phyloP scores from a whole-genome alignment of 2,329 filamentous ascomycete species.

The Epichloe glyceriae region DNA sequence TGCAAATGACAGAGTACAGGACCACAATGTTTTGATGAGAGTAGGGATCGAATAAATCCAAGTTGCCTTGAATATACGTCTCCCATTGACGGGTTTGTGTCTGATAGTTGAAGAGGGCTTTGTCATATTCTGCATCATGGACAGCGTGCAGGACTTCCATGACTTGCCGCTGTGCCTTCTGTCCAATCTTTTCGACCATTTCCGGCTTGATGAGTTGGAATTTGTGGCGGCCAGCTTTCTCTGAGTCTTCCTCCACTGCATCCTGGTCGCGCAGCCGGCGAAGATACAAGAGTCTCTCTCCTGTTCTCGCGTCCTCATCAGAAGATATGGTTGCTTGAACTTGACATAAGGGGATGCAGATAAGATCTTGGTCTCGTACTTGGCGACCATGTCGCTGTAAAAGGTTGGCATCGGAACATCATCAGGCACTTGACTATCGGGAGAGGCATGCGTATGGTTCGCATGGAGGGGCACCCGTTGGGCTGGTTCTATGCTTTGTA shows the following conservation, averaged over 20 bases:
- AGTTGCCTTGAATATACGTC: constrained; percentile 77
- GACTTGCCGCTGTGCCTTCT: constrained; percentile 70
- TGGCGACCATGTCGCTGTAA: constrained; percentile 89
- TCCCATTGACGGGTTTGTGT: constrained; percentile 96
- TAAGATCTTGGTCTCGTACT: constrained; percentile 83
- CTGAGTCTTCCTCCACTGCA: constrained; percentile 44
- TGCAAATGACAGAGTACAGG: constrained; percentile 86
- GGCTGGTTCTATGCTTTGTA: constrained; percentile 13
- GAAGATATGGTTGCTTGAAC: constrained; percentile 83
- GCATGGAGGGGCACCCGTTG: constrained; percentile 28
- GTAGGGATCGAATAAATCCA: constrained; percentile 85
- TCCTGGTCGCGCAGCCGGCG: constrained; percentile 72
- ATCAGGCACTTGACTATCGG: constrained; percentile 52
- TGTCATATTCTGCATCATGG: constrained; percentile 93
- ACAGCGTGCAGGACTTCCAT: constrained; percentile 91
- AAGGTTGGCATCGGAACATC: constrained; percentile 79
- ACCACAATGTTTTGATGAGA: constrained; percentile 95
- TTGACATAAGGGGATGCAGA: constrained; percentile 95
- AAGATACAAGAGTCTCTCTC: constrained; percentile 70
- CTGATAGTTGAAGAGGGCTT: constrained; percentile 82
- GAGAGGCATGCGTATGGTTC: constrained; percentile 28
- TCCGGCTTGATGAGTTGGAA: constrained; percentile 90
- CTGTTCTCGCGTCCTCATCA: constrained; percentile 85
- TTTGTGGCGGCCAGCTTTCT: constrained; percentile 52
- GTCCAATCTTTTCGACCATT: constrained; percentile 79